These are phyloP conservation scores for Claviceps africana DNA, from an alignment of 2,329 filamentous ascomycete species.

Conservation along the genomic window DNA sequence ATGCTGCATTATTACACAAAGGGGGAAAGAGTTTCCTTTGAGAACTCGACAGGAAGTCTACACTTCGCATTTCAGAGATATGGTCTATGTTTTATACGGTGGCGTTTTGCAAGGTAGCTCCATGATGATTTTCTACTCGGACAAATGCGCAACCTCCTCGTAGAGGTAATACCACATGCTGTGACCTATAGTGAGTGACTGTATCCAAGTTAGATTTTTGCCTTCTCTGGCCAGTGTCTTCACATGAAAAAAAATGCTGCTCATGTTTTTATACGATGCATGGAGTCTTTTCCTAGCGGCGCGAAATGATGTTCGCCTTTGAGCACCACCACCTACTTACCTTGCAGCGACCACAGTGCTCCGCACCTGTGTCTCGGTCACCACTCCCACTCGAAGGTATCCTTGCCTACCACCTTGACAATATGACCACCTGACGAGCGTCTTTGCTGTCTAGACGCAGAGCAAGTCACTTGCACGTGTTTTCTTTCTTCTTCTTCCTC, in stretches of 20 bases:
- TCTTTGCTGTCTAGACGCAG: too few species aligned
- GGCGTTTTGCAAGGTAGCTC: constrained; percentile 19
- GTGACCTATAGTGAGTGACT: constrained; percentile 3
- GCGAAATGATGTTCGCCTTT: neutral
- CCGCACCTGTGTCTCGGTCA: too few species aligned
- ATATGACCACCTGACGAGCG: too few species aligned
- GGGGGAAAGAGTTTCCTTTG: neutral
- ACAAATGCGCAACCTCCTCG: neutral
- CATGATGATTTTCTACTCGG: constrained; percentile 8
- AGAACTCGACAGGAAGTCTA: too few species aligned
- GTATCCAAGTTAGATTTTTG: constrained; percentile 13
- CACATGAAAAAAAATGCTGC: neutral
- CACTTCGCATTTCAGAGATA: neutral
- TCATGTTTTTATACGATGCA: constrained; percentile 1
- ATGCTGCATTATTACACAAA: neutral
- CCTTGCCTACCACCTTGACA: too few species aligned
- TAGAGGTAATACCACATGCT: constrained; percentile 1
- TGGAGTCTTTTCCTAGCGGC: neutral
- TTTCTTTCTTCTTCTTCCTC: too few species aligned
- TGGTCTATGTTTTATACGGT: constrained; percentile 12
- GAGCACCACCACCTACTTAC: neutral
- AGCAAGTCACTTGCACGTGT: too few species aligned
- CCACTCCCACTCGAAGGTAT: too few species aligned
- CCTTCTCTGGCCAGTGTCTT: constrained; percentile 1
- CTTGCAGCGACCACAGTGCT: too few species aligned